Conservation (phyloP, 2,329 filamentous ascomycete genomes). For the Ploettnerulaceae sp. region DNA sequence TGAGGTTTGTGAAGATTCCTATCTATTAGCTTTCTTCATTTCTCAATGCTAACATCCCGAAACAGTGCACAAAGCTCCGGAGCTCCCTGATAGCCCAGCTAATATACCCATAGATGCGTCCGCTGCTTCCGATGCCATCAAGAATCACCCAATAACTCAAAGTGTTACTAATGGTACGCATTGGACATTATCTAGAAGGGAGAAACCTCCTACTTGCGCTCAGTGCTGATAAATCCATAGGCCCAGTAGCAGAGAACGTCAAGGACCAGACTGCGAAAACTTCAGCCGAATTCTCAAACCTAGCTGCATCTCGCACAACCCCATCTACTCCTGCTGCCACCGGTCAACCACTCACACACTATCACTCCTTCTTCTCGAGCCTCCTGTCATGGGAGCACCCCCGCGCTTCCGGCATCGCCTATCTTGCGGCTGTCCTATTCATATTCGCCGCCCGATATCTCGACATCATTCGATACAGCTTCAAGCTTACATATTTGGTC, state of each 20-base stretch:
- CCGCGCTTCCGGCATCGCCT: slow-evolving; percentile 61
- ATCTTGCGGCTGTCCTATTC: slow-evolving; percentile 49
- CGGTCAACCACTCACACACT: slow-evolving; percentile 61
- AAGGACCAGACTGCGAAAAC: slow-evolving; percentile 53
- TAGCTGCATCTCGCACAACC: slow-evolving; percentile 52
- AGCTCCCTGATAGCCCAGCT: slow-evolving; percentile 19
- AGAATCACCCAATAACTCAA: slow-evolving; percentile 33
- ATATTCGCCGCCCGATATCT: slow-evolving; percentile 63
- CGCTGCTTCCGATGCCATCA: slow-evolving; percentile 31
- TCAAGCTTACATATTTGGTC: slow-evolving; percentile 61
- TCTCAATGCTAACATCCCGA: slow-evolving; percentile 19
- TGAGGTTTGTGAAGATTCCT: slow-evolving; percentile 25
- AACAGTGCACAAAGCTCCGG: slow-evolving; percentile 24
- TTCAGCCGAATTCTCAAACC: slow-evolving; percentile 50
- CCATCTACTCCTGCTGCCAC: slow-evolving; percentile 51
- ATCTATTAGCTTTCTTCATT: slow-evolving; percentile 1
- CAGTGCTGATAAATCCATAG: slow-evolving; percentile 35
- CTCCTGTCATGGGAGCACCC: slow-evolving; percentile 66
- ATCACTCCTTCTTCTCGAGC: slow-evolving; percentile 66
- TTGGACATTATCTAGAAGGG: slow-evolving; percentile 9
- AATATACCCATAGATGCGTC: slow-evolving; percentile 29
- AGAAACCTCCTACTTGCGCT: slow-evolving; percentile 3
- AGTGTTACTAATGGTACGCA: slow-evolving; percentile 31
- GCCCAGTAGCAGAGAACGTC: slow-evolving; percentile 55
- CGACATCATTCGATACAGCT: slow-evolving; percentile 58